Evolutionary conservation across 352 stramenopile genomes (phyloP), one percentile per base, ranked within the genome.

Genomic region (Pythium phragmiticola): DNA sequence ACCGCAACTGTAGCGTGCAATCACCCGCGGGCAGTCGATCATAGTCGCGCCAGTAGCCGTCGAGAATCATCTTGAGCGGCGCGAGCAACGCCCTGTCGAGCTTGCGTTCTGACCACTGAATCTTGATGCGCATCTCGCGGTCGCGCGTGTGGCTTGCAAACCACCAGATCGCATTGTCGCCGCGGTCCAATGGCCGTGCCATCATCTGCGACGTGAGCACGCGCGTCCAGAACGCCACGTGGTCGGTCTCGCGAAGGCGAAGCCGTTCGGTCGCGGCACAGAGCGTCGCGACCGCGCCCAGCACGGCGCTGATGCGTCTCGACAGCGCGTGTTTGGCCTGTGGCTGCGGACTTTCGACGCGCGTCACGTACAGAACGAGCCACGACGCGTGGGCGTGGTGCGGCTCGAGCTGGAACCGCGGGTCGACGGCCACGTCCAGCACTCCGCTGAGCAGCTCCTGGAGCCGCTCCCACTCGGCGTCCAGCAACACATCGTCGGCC

Each of bases 121-220:
- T 7, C 59, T 56, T 60, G 50, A 66, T 12, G 7, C 59, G 59
- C 28, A 60, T 28, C 34, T 60, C 39, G 7, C 59, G 59, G 28
- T 45, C 59, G 28, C 59, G 59, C 5, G 42, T 46, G 42, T 66
- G 59, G 28, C 26, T 34, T 14, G 59, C 41, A 37, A 66, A 59
- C 49, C 59, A 49, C 59, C 21, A 37, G 33, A 66, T 66, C 50
- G 59, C 30, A 23, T 39, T 33, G 41, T 66, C 59, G 30, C 50
- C 50, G 30, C 33, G 17, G 41, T 36, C 45, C 30, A 53, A 41
- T 50, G 59, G 59, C 17, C 50, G 39, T 30, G 50, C 59, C 59
- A 66, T 66, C 59, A 66, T 66, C 59, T 60, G 50, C 41, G 59
- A 66, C 42, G 59, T 55, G 17, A 66, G 42, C 30, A 66, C 59